Percentiles rank a stretch among this genome's conserved stretches.
Evolutionary conservation across 768 basidiomycete species (phyloP).

Genomic region (Cystobasidiopsis lactophilus): DNA sequence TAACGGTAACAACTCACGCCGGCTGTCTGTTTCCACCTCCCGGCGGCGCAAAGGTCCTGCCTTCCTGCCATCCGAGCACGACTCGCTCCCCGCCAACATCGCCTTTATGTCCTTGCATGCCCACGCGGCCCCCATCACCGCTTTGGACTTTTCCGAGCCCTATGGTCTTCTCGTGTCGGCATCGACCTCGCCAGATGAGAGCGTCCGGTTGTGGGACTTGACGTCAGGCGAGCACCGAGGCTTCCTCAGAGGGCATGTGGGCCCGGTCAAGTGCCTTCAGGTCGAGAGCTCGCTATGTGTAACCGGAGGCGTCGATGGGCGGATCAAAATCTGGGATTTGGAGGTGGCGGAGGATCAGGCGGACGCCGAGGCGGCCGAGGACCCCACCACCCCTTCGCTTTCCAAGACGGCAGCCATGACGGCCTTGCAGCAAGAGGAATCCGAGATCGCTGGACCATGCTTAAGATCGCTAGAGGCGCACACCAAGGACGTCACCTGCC

Average conservation of each 20-base stretch:
- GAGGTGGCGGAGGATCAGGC: conserved; percentile 29
- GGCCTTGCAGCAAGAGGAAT: background rate
- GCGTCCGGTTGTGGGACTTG: conserved; percentile 86
- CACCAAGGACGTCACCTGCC: conserved; percentile 68
- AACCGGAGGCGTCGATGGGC: conserved; percentile 73
- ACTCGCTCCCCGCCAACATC: conserved; percentile 74
- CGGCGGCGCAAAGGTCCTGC: conserved; percentile 43
- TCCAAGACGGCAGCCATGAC: background rate
- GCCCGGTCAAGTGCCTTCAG: conserved; percentile 61
- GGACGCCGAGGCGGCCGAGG: conserved; percentile 35
- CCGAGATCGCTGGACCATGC: conserved; percentile 31
- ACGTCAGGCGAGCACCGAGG: conserved; percentile 72
- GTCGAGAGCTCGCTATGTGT: conserved; percentile 78
- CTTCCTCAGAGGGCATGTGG: conserved; percentile 40
- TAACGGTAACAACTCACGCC: background rate
- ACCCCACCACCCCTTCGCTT: background rate
- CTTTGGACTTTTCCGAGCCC: conserved; percentile 87
- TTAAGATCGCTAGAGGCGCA: conserved; percentile 66
- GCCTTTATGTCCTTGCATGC: conserved; percentile 65
- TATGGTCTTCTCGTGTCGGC: conserved; percentile 83
- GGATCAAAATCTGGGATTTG: conserved; percentile 74
- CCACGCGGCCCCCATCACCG: conserved; percentile 25
- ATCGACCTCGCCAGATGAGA: conserved; percentile 37
- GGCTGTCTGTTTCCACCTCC: conserved; percentile 3
- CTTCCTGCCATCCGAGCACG: conserved; percentile 91